Base-by-base conservation (phyloP, 768 basidiomycete species). In the Kwoniella newhampshirensis region DNA sequence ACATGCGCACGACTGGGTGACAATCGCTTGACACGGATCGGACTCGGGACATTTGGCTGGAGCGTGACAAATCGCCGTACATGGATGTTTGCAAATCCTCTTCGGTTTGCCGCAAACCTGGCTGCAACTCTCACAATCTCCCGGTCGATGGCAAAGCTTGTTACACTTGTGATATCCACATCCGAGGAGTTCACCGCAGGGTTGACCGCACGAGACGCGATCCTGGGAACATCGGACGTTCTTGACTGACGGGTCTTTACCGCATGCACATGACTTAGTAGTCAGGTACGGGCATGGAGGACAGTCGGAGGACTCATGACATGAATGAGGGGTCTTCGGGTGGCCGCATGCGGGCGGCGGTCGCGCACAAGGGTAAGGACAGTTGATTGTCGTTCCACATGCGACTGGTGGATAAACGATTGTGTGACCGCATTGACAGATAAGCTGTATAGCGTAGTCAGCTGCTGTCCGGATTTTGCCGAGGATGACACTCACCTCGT, bases 101-200 rank as follows among this genome's bases (percentile, higher is more conserved):
- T 92, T 83, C 2, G 86, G 78, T 77, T 97, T 99, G 17, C 89
- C 88, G 70, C 96, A 99, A 2, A 82, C 80, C 28, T 86, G 81
- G 2, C 80, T 81, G 76, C 92, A 96, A 0, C 80, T 51, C 1
- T 90, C 90, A 68, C 94, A 98, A 4, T 82, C 83, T 41, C 86
- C 90, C 2, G 81, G 56, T 18, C 64, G 79, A 68, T 99, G 96
- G 75, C 96, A 99, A 0, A 81, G 67, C 53, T 85, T 82, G 57
- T 87, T 85, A 73, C 96, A 99, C 13, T 81, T 84, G 73, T 99
- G 96, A 71, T 87, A 91, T 1, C 94, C 96, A 67, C 96, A 99
- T 0, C 77, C 77, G 54, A 97, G 78, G 2, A 87, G 86, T 86
- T 59, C 86, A 87, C 68, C 68, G 73, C 96, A 99, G 2, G 81